phyloP scores from a whole-genome alignment of 306 rosid species.

The Cucurbita argyrosperma region DNA sequence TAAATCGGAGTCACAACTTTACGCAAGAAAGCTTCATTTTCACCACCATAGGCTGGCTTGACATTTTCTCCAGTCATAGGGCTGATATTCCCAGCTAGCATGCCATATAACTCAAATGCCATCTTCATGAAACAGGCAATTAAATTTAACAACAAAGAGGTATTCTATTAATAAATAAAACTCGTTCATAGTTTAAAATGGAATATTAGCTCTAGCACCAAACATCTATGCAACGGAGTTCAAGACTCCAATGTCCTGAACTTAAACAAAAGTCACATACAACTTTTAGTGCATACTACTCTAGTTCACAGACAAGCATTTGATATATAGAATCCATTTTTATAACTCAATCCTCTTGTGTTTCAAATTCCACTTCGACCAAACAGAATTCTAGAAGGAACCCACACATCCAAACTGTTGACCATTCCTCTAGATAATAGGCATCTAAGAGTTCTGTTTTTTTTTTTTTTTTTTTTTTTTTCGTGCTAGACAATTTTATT shows the following conservation, averaged over 20 bases:
- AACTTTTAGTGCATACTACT: neutral
- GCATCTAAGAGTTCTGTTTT: neutral
- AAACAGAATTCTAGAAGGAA: neutral
- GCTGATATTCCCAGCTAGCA: slow-evolving; percentile 97
- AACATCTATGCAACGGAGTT: neutral
- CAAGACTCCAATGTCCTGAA: neutral
- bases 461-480: too few relatives aligned
- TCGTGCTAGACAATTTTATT: too few relatives aligned
- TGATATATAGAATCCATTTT: neutral
- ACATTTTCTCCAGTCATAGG: slow-evolving; percentile 96
- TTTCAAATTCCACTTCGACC: neutral
- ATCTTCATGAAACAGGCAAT: slow-evolving; percentile 38
- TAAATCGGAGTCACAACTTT: slow-evolving; percentile 95
- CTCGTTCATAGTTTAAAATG: neutral
- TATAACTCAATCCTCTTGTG: neutral
- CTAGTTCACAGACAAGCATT: neutral
- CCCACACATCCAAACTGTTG: neutral
- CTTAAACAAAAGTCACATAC: neutral
- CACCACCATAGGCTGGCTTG: slow-evolving; percentile 98
- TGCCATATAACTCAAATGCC: slow-evolving; percentile 97
- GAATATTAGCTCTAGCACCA: neutral
- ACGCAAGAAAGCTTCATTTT: slow-evolving; percentile 72
- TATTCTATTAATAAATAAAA: neutral
- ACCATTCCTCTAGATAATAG: neutral
- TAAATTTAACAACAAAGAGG: slow-evolving; percentile 5